A percentile compares a stretch with the other conserved stretches of the same genome.
phyloP scores from a whole-genome alignment of 2,329 filamentous ascomycete species.

The Aspergillus sp. region DNA sequence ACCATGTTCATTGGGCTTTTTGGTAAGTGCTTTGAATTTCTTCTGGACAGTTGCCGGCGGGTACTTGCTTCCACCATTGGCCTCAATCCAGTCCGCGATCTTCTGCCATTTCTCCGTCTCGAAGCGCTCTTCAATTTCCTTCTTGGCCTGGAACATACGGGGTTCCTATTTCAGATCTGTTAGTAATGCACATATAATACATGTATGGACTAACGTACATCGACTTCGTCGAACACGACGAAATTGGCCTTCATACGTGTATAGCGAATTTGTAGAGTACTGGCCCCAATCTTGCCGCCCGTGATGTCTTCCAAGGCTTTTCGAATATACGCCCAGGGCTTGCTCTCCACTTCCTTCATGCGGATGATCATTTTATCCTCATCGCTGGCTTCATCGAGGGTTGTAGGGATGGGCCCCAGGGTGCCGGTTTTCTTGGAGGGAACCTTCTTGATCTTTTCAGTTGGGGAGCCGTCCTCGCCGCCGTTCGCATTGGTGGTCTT shows the following conservation, averaged over 20 bases:
- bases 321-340: neutral
- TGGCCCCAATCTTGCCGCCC: neutral
- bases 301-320: too few species aligned
- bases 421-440: constrained; percentile 5
- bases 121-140: constrained; percentile 34
- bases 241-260: neutral
- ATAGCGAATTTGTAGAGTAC: neutral
- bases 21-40: constrained; percentile 30
- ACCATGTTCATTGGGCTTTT: constrained; percentile 7
- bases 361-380: neutral
- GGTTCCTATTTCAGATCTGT: constrained; percentile 15
- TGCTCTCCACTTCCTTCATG: neutral
- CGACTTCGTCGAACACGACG: constrained; percentile 15
- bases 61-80: neutral
- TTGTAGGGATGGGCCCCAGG: constrained; percentile 16
- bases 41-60: neutral
- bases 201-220: constrained; percentile 22
- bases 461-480: constrained; percentile 1
- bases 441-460: constrained; percentile 11
- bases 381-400: constrained; percentile 5
- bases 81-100: constrained; percentile 20
- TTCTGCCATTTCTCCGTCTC: constrained; percentile 34
- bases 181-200: neutral
- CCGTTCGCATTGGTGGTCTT: constrained; percentile 7
- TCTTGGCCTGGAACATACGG: constrained; percentile 29